Evolutionary conservation across 2,329 filamentous ascomycete species (phyloP).

Genomic region (Cordyceps fumosorosea): DNA sequence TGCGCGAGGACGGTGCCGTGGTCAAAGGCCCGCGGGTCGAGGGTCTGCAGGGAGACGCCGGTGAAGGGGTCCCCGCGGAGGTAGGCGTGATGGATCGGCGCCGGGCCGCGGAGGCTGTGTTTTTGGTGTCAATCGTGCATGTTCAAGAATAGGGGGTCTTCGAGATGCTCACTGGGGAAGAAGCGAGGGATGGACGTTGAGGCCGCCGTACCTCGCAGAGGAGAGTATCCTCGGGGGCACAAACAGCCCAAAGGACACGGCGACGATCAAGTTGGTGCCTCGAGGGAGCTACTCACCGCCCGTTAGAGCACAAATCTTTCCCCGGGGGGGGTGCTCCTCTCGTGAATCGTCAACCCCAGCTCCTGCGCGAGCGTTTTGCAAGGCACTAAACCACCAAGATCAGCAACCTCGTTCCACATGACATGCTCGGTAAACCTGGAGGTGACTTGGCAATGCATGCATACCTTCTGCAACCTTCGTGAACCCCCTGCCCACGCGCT

Average conservation of each 20-base stretch:
- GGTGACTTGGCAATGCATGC: conserved; percentile 19
- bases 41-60: conserved; percentile 81
- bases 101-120: conserved; percentile 70
- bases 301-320: neutral
- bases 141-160: neutral
- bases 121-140: neutral
- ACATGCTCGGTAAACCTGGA: neutral
- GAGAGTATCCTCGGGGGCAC: conserved; percentile 71
- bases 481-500: conserved; percentile 67
- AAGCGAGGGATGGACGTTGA: conserved; percentile 91
- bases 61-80: conserved; percentile 54
- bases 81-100: conserved; percentile 81
- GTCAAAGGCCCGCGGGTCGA: conserved; percentile 72
- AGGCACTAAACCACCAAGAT: conserved; percentile 52
- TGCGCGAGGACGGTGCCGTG: conserved; percentile 70
- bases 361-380: conserved; percentile 59
- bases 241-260: conserved; percentile 90
- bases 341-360: conserved; percentile 62
- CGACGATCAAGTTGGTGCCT: conserved; percentile 71
- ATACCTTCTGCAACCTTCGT: conserved; percentile 61
- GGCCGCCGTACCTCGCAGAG: conserved; percentile 68
- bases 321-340: conserved; percentile 58
- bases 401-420: neutral
- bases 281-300: conserved; percentile 43
- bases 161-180: conserved; percentile 62